Base-by-base conservation (phyloP, 2,329 filamentous ascomycete species). In the Xylaria sp. region DNA sequence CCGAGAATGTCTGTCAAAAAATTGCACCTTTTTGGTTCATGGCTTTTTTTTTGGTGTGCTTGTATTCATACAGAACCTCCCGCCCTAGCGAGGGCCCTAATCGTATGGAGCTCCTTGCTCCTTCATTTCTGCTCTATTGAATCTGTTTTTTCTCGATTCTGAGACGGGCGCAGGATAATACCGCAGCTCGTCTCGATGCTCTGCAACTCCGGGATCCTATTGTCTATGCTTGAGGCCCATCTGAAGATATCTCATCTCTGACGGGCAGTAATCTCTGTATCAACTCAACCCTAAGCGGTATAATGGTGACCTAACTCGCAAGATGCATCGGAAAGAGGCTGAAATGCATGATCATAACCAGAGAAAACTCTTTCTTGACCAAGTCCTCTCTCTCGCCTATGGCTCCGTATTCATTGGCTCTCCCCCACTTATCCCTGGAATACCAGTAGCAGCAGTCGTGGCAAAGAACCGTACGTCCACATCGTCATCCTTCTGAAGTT, bases 391-490 rank as follows among this genome's bases (percentile, higher is more conserved):
- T 80, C 79, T 81, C 78, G 80, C 86, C 84, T 89, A 89, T 83
- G 87, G 87, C 79, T 86, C 88, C 75, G 87, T 89, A 82, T 88
- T 89, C 87, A 89, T 89, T 41, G 87, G 87, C 74, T 89, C 87
- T 66, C 86, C 86, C 65, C 83, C 81, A 69, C 83, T 80, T 72
- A 79, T 77, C 52, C 83, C 85, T 57, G 82, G 82, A 65, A 86
- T 85, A 60, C 82, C 83, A 80, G 87, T 89, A 69, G 91, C 91
- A 57, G 96, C 95, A 72, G 93, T 97, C 70, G 94, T 97, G 72
- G 96, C 96, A 83, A 97, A 99, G 85, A 95, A 99, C 80, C 96
- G 90, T 77, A 99, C 96, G 83, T 99, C 96, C 74, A 98, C 95
- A 83, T 99, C 96, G 73, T 97, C 93, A 79, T 99, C 96, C 83